Percentiles rank a stretch among this genome's conserved stretches.
These are phyloP conservation scores for Rheum nobile DNA, from an alignment of 148 eudicot genomes.

Conservation along the genomic window DNA sequence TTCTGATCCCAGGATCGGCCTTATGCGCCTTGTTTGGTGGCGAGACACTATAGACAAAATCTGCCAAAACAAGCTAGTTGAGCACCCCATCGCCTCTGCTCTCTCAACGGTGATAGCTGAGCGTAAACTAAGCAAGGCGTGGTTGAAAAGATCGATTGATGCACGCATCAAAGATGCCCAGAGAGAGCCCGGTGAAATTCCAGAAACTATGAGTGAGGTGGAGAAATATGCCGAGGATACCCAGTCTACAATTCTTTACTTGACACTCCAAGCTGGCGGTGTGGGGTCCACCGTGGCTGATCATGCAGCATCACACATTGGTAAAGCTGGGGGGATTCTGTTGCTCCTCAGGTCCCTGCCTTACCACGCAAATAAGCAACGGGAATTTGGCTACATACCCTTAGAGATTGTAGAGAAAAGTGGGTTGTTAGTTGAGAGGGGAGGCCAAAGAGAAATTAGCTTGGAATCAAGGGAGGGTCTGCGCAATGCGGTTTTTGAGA, in stretches of 20 bases:
- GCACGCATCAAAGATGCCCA: slow-evolving; percentile 85
- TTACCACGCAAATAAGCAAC: slow-evolving; percentile 55
- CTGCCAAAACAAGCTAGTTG: slow-evolving; percentile 52
- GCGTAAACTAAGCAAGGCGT: slow-evolving; percentile 54
- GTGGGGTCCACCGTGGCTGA: slow-evolving; percentile 74
- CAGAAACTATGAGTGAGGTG: slow-evolving; percentile 43
- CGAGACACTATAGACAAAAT: slow-evolving; percentile 79
- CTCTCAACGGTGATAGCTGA: slow-evolving; percentile 52
- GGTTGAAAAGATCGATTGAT: slow-evolving; percentile 79
- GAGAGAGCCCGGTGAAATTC: slow-evolving; percentile 49
- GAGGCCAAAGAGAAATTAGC: too few species aligned
- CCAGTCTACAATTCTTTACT: slow-evolving; percentile 70
- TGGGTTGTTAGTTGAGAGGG: too few species aligned
- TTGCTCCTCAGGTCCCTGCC: slow-evolving; percentile 76
- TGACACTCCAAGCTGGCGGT: slow-evolving; percentile 75
- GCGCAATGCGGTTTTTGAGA: slow-evolving; percentile 65
- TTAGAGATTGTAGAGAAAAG: slow-evolving; percentile 55
- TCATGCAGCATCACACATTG: slow-evolving; percentile 93
- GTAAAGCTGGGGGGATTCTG: slow-evolving; percentile 83
- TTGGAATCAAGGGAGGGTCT: slow-evolving; percentile 62
- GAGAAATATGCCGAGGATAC: slow-evolving; percentile 82
- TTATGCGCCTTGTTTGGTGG: slow-evolving; percentile 96
- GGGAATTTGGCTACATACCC: slow-evolving; percentile 71
- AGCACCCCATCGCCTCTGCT: slow-evolving; percentile 81
- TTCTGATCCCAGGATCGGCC: slow-evolving; percentile 88